Evolutionary conservation across 345 rosid genomes (phyloP), one percentile per base, ranked within the genome.

Genomic region (Excoecaria cochinchinensis): DNA sequence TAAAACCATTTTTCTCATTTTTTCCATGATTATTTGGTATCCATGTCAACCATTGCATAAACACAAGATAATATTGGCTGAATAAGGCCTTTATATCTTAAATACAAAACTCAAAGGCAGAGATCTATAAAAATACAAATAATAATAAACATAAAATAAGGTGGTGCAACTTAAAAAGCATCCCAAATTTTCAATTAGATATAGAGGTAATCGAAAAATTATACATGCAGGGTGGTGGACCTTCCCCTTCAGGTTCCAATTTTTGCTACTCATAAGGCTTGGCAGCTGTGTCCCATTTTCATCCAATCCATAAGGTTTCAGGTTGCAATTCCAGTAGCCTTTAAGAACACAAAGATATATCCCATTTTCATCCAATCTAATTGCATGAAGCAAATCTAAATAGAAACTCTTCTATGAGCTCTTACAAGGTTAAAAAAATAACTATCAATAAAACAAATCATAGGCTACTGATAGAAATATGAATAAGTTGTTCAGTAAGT

Each of bases 181-280:
- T 44, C 47, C 47, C 8, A 65, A 15, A 12, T 50, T 21, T 72
- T 15, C 10, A 73, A 5, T 14, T 3, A 40, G 52, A 6, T 71
- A 69, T 73, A 70, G 75, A 76, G 67, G 44, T 72, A 53, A 72
- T n/a, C n/a, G 58, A 74, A 50, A 31, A 44, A 44, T 42, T 67
- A 81, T 93, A 95, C 99, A 93, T 96, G 99, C 99, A 96, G 67
- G 98, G 97, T 69, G 99, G 98, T 40, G 99, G 99, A 48, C 97
- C 99, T 79, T 96, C 99, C 84, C 99, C 99, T 88, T 96, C 99
- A 17, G 97, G 99, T 81, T 96, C 99, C 88, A 96, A 88, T 76
- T 93, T 96, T 80, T 91, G 98, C 98, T 98, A 96, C 80, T 96
- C 99, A 73, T 96, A 96, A 76, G 99, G 99, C 83, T 95, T 95